phyloP scores from a whole-genome alignment of 768 basidiomycete genomes.

The Pleurotus pulmonarius region DNA sequence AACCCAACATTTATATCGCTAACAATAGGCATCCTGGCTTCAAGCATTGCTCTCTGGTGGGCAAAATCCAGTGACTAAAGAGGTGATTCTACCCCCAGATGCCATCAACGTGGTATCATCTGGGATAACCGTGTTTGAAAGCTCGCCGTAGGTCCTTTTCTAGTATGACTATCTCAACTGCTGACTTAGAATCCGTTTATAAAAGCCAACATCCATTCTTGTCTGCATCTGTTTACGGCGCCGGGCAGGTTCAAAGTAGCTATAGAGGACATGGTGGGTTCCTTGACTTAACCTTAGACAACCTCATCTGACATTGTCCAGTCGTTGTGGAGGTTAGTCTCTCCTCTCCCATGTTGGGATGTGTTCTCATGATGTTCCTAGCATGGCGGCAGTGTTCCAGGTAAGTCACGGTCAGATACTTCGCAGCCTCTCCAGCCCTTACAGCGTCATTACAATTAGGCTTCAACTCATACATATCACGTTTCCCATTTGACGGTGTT shows the following conservation, averaged over 20 bases:
- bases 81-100: conserved; percentile 19
- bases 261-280: conserved; percentile 22
- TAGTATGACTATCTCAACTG: too few relatives aligned
- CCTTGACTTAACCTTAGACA: neutral
- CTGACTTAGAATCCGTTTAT: neutral
- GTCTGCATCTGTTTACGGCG: conserved; percentile 22
- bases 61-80: conserved; percentile 16
- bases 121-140: conserved; percentile 16
- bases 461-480: conserved; percentile 16
- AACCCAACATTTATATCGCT: neutral
- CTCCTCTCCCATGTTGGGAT: conserved; percentile 6
- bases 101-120: conserved; percentile 19
- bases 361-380: conserved; percentile 8
- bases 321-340: neutral
- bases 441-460: conserved; percentile 7
- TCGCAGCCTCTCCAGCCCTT: too few relatives aligned
- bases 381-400: neutral
- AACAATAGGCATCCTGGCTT: conserved; percentile 23
- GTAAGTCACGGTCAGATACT: neutral
- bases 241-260: conserved; percentile 16
- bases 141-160: too few relatives aligned
- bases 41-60: conserved; percentile 23
- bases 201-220: conserved; percentile 18
- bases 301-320: neutral
- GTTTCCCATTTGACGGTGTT: conserved; percentile 20